Evolutionary conservation across 148 eudicot genomes (phyloP).

Genomic region (Cornus florida): DNA sequence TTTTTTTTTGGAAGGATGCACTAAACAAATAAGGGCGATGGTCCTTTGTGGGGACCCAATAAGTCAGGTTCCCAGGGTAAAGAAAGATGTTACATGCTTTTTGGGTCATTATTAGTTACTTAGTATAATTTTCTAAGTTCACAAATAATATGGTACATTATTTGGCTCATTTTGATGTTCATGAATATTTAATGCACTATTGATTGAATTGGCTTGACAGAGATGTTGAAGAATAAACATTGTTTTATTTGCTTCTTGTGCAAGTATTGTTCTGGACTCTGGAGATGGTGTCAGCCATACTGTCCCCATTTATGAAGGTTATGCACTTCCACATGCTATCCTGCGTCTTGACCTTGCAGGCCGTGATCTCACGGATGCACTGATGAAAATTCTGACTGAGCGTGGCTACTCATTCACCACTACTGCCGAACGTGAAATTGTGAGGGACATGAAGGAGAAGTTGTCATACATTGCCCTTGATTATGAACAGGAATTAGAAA

Average conservation of each 20-base stretch:
- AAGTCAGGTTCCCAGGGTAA: no score
- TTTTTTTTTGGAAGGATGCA: no score
- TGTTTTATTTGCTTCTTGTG: neutral
- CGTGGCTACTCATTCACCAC: slow-evolving; percentile 21
- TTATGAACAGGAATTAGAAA: slow-evolving; percentile 18
- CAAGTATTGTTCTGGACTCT: slow-evolving; percentile 18
- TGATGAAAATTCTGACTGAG: slow-evolving; percentile 16
- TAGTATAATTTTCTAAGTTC: neutral
- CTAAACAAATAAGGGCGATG: no score
- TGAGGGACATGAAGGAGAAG: slow-evolving; percentile 21
- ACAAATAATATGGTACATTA: neutral
- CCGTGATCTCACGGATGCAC: slow-evolving; percentile 18
- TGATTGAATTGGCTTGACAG: neutral
- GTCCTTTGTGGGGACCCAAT: no score
- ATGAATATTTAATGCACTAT: neutral
- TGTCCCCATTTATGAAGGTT: slow-evolving; percentile 16
- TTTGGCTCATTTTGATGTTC: neutral
- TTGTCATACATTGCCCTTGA: slow-evolving; percentile 17
- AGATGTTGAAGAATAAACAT: neutral
- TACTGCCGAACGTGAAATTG: slow-evolving; percentile 19
- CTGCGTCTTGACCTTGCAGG: slow-evolving; percentile 17
- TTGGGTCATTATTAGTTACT: neutral
- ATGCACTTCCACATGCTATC: slow-evolving; percentile 19
- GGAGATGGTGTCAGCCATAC: slow-evolving; percentile 17
- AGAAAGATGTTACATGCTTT: no score